These are phyloP conservation scores for Hypomontagnella monticulosa DNA, from an alignment of 495 filamentous ascomycete species.

Conservation along the genomic window DNA sequence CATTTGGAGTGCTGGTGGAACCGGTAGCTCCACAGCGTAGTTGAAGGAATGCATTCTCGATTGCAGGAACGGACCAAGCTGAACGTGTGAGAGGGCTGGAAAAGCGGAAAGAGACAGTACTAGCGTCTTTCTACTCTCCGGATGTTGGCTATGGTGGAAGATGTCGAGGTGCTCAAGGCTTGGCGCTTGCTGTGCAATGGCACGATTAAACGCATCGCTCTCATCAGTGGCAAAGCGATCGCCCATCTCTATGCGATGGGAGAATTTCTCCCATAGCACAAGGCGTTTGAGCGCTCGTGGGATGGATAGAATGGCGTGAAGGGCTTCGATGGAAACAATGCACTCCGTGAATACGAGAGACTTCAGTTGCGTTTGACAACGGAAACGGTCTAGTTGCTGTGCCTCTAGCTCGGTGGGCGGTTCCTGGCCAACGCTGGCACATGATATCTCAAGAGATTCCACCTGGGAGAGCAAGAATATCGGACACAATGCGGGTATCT, in stretches of 20 bases:
- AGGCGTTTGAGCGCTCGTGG: slow-evolving; percentile 14
- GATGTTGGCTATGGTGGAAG: neutral
- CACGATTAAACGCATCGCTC: slow-evolving; percentile 15
- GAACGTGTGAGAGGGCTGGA: slow-evolving; percentile 19
- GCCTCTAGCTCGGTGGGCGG: neutral
- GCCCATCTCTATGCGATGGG: neutral
- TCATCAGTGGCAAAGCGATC: slow-evolving; percentile 13
- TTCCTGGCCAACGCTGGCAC: slow-evolving; percentile 12
- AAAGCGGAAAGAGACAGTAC: slow-evolving; percentile 29
- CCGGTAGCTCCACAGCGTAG: slow-evolving; percentile 3
- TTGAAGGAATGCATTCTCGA: neutral
- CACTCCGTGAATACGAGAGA: slow-evolving; percentile 22
- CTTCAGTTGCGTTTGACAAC: slow-evolving; percentile 14
- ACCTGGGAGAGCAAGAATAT: slow-evolving; percentile 26
- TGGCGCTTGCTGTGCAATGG: slow-evolving; percentile 20
- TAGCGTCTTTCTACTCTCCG: neutral
- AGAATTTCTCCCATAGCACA: slow-evolving; percentile 7
- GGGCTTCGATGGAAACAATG: slow-evolving; percentile 12
- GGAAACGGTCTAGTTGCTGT: neutral
- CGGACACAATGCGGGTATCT: slow-evolving; percentile 9
- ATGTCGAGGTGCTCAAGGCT: slow-evolving; percentile 21
- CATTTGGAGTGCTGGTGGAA: slow-evolving; percentile 11
- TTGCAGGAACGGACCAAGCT: slow-evolving; percentile 21
- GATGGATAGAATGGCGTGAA: slow-evolving; percentile 18
- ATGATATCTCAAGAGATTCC: slow-evolving; percentile 29